Percentiles rank a stretch among this genome's conserved stretches.
These are phyloP conservation scores for Cudoniella acicularis DNA, from an alignment of 495 filamentous ascomycete genomes.

Conservation along the genomic window DNA sequence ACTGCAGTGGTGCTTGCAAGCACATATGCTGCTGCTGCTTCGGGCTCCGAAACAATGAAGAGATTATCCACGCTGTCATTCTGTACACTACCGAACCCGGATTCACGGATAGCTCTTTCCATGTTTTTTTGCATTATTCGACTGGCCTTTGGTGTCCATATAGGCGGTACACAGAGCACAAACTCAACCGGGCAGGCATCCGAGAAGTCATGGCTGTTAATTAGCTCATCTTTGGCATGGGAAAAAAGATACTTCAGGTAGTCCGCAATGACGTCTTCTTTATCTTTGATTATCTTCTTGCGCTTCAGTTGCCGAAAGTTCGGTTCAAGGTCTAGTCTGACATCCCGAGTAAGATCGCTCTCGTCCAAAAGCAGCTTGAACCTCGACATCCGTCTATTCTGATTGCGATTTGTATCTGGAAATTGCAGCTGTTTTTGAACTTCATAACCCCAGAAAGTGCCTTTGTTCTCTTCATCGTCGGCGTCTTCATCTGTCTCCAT, in stretches of 20 bases:
- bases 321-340: no score
- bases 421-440: no score
- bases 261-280: conserved; percentile 26
- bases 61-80: conserved; percentile 22
- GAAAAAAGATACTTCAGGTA: conserved; percentile 20
- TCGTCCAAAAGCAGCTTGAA: no score
- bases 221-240: conserved; percentile 24
- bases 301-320: no score
- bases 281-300: no score
- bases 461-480: no score
- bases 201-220: not conserved
- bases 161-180: conserved; percentile 30
- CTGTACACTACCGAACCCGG: conserved; percentile 21
- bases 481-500: no score
- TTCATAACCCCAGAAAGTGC: no score
- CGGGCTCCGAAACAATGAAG: conserved; percentile 32
- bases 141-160: conserved; percentile 28
- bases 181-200: conserved; percentile 13
- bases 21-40: conserved; percentile 31
- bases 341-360: no score
- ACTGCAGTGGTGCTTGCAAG: conserved; percentile 19
- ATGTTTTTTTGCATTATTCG: conserved; percentile 30
- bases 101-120: conserved; percentile 23
- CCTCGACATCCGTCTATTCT: no score
- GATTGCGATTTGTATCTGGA: no score